These are phyloP conservation scores for Arthrobotrys musiformis DNA, from an alignment of 2,329 filamentous ascomycete species.

Conservation along the genomic window DNA sequence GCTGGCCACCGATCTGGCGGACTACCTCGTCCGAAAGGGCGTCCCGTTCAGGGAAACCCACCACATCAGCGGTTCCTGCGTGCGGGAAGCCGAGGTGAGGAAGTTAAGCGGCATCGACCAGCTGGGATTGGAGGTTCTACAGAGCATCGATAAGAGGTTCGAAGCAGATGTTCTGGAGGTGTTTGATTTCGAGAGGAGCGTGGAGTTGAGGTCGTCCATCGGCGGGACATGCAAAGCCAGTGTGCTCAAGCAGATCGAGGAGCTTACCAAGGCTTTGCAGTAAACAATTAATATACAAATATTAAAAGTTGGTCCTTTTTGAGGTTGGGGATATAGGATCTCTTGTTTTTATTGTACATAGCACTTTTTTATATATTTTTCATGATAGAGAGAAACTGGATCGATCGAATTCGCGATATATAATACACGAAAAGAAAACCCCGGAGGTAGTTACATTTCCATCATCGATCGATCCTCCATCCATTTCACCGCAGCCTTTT, in stretches of 20 bases:
- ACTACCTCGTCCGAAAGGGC: constrained; percentile 73
- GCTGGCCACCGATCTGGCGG: constrained; percentile 78
- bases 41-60: constrained; percentile 84
- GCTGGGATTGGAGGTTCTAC: constrained; percentile 73
- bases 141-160: constrained; percentile 76
- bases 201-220: constrained; percentile 79
- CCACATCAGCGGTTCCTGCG: constrained; percentile 78
- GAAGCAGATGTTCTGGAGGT: constrained; percentile 75
- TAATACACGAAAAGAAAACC: neutral
- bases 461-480: neutral
- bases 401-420: neutral
- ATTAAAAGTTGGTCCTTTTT: neutral
- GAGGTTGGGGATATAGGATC: neutral
- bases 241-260: constrained; percentile 73
- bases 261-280: constrained; percentile 60
- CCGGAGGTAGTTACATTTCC: neutral
- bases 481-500: neutral
- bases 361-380: neutral
- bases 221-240: constrained; percentile 80
- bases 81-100: constrained; percentile 76
- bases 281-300: no score
- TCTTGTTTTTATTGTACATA: neutral
- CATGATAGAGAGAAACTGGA: neutral
- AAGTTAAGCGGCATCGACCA: constrained; percentile 74
- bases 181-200: constrained; percentile 84